A percentile compares a stretch with the other conserved stretches of the same genome.
phyloP scores from a whole-genome alignment of 192 early-diverging fungal species.

The Entomortierella parvispora region DNA sequence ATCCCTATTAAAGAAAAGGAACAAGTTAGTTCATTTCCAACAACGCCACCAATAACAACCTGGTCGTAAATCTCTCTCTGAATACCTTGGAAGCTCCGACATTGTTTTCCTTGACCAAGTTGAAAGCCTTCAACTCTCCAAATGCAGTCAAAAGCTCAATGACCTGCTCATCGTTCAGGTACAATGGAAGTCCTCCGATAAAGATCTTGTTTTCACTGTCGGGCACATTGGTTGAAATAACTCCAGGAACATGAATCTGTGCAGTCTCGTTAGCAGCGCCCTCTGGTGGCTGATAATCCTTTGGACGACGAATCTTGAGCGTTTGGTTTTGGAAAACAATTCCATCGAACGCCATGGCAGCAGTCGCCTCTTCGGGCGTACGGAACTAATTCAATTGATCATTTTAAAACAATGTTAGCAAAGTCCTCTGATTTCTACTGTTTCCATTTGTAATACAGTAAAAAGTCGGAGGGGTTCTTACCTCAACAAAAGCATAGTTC shows the following conservation, averaged over 20 bases:
- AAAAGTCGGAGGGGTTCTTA: constrained; percentile 35
- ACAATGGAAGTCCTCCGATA: constrained; percentile 90
- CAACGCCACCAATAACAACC: not conserved
- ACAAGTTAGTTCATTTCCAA: no score
- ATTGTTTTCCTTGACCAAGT: constrained; percentile 87
- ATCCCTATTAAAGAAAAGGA: constrained; percentile 72
- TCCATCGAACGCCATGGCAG: constrained; percentile 94
- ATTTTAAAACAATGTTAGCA: not conserved
- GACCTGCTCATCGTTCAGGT: constrained; percentile 92
- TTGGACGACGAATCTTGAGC: constrained; percentile 93
- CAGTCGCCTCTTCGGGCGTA: constrained; percentile 87
- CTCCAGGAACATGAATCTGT: constrained; percentile 74
- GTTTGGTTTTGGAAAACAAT: constrained; percentile 83
- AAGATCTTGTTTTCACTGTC: constrained; percentile 95
- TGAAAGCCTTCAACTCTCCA: constrained; percentile 93
- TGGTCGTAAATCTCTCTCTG: not conserved
- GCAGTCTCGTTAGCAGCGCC: constrained; percentile 60
- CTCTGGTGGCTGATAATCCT: constrained; percentile 85
- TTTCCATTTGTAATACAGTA: no score
- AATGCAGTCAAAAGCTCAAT: constrained; percentile 94
- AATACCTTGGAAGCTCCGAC: constrained; percentile 80
- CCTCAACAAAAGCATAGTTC: constrained; percentile 96
- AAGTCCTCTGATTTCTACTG: no score
- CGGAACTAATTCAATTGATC: constrained; percentile 70
- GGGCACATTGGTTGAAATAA: constrained; percentile 90